phyloP scores from a whole-genome alignment of 345 rosid species.

The Euphorbia peplus region DNA sequence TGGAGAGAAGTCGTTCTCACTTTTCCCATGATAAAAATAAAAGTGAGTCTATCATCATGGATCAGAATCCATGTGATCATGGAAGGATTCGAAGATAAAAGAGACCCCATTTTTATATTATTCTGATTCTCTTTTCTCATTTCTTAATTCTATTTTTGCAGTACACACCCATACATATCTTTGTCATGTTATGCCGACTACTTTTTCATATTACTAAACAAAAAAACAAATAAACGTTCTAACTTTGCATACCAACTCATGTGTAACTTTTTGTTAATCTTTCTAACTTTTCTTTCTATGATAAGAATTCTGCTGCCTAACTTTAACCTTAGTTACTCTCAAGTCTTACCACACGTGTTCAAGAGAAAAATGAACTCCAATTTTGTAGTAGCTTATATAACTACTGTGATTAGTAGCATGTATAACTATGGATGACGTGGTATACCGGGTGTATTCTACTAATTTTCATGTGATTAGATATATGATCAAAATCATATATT shows the following conservation, averaged over 20 bases:
- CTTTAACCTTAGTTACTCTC: too few relatives aligned
- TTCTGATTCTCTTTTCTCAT: not conserved
- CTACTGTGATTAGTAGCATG: too few relatives aligned
- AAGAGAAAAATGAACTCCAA: too few relatives aligned
- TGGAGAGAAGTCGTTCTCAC: not conserved
- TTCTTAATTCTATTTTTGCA: not conserved
- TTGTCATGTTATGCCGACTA: not conserved
- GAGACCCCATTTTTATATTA: not conserved
- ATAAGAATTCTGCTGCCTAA: too few relatives aligned
- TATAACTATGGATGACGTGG: too few relatives aligned
- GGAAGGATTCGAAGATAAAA: not conserved
- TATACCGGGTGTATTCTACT: too few relatives aligned
- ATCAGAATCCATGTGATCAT: constrained; percentile 8
- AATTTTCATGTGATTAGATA: too few relatives aligned
- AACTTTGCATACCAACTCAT: not conserved
- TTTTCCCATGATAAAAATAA: not conserved
- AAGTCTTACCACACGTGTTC: too few relatives aligned
- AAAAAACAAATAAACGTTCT: not conserved
- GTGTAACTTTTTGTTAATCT: too few relatives aligned
- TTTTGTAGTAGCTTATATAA: too few relatives aligned
- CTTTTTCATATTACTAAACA: not conserved
- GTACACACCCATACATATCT: not conserved
- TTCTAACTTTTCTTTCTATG: too few relatives aligned
- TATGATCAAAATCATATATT: too few relatives aligned
- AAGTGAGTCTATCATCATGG: not conserved